A percentile compares a stretch with the other conserved stretches of the same genome.
phyloP scores from a whole-genome alignment of 2,329 filamentous ascomycete genomes.

The Diaporthe citrichinensis region DNA sequence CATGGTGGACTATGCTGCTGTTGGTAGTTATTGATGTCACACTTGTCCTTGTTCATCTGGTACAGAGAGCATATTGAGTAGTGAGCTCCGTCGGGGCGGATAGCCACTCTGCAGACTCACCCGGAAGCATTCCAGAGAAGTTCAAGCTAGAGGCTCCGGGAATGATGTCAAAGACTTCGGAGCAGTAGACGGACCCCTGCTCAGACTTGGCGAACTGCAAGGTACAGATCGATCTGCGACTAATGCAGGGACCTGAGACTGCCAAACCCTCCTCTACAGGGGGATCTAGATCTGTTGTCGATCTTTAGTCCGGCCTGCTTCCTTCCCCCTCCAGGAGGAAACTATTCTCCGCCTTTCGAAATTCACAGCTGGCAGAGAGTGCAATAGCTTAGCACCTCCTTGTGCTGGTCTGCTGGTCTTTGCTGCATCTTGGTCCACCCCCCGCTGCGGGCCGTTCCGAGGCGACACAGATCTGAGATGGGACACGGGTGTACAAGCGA shows the following conservation, averaged over 20 bases:
- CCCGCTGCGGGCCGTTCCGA: slow-evolving; percentile 23
- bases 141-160: background rate
- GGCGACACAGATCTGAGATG: slow-evolving; percentile 1
- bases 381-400: background rate
- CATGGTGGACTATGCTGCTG: slow-evolving; percentile 1
- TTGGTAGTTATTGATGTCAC: background rate
- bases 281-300: slow-evolving; percentile 8
- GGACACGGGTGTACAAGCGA: background rate
- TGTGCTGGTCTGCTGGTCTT: background rate
- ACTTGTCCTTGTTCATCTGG: background rate
- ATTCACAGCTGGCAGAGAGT: background rate
- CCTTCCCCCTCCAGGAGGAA: no score
- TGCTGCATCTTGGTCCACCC: background rate
- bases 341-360: background rate
- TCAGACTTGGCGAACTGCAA: slow-evolving; percentile 15
- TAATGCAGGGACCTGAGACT: slow-evolving; percentile 30
- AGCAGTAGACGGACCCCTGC: slow-evolving; percentile 3
- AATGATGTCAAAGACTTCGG: slow-evolving; percentile 33
- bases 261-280: background rate
- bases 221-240: slow-evolving; percentile 18
- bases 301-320: background rate
- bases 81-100: no score
- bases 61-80: background rate
- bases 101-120: background rate
- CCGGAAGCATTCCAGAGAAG: background rate